phyloP scores from a whole-genome alignment of 495 filamentous ascomycete species.

The Gamarada debralockiae region DNA sequence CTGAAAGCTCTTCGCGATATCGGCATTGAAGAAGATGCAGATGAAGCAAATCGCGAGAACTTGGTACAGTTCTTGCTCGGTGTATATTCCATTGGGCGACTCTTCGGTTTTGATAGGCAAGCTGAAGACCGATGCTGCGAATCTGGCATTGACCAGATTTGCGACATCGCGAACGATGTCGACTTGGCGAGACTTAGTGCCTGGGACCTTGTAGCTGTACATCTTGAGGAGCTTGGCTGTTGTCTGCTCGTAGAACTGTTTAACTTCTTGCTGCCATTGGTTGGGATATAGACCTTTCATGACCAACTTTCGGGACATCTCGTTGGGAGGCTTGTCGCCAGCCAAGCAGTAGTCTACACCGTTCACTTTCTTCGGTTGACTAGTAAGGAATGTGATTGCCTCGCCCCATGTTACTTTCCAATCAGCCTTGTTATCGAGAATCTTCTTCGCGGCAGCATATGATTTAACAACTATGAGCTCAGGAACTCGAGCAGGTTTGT shows the following conservation, averaged over 20 bases:
- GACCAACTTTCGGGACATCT: constrained; percentile 47
- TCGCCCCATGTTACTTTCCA: constrained; percentile 65
- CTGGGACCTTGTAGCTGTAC: constrained; percentile 51
- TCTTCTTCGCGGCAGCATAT: constrained; percentile 56
- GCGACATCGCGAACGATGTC: constrained; percentile 76
- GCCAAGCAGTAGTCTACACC: constrained; percentile 54
- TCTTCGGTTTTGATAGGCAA: constrained; percentile 70
- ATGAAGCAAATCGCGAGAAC: constrained; percentile 65
- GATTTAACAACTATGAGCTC: constrained; percentile 52
- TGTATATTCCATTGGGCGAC: constrained; percentile 67
- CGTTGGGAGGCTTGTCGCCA: constrained; percentile 45
- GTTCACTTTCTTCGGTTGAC: constrained; percentile 35
- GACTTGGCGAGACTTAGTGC: constrained; percentile 47
- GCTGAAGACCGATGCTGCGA: constrained; percentile 67
- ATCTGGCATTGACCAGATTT: constrained; percentile 68
- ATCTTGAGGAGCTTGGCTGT: constrained; percentile 61
- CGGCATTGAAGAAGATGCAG: constrained; percentile 43
- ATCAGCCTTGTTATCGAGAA: constrained; percentile 54
- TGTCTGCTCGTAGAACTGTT: constrained; percentile 59
- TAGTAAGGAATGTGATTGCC: constrained; percentile 48
- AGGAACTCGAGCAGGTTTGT: constrained; percentile 51
- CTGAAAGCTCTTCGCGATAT: constrained; percentile 49
- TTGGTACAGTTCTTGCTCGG: constrained; percentile 74
- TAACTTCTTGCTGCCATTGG: constrained; percentile 53
- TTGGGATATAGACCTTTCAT: constrained; percentile 53